Base-by-base conservation (phyloP, 2,329 filamentous ascomycete species). In the Diaporthe vaccinii region DNA sequence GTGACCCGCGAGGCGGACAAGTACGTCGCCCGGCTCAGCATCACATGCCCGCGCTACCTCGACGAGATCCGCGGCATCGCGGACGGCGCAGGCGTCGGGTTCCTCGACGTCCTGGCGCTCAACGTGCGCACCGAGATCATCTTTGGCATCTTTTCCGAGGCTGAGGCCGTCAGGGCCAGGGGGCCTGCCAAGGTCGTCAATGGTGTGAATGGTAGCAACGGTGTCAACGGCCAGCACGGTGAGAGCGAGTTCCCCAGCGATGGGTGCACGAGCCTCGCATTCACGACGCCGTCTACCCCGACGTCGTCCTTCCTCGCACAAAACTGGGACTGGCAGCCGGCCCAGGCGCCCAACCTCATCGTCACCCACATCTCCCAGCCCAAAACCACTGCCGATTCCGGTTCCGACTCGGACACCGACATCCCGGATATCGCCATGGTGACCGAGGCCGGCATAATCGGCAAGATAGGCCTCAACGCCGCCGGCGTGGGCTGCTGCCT, bases 391-490 rank as follows among this genome's bases (percentile, higher is more conserved):
- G 5, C 22, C 22, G n/a, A 14, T 1, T 20, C 22, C 22, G n/a
- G 5, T 1, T 20, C 14, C 14, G 53, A 57, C 9, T 12, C 28
- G 5, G 49, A 1, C 3, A 4, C 31, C 15, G 44, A n/a, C 14
- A 49, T 39, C 46, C 76, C 76, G 0, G 28, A 25, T 10, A 69
- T 77, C 28, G 65, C 72, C 10, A 77, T 77, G 75, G 70, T 76
- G 31, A 92, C 90, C 0, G 91, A 92, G 69, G 86, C 87, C 0
- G 90, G 91, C 20, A 86, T 92, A 31, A 87, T 93, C 46, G 91
- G 91, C 20, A 93, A 93, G 81, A 92, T 93, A 31, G 92, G 92
- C 0, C 84, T 93, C 78, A 93, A 93, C 79, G 84, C 83, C 22
- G 79, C 81, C 0, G 90, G 91, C 0, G 89, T 93, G 0, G 91